A percentile compares a stretch with the other conserved stretches of the same genome.
Conservation (phyloP, 768 basidiomycete genomes). For the Boletus pseudopeckii region DNA sequence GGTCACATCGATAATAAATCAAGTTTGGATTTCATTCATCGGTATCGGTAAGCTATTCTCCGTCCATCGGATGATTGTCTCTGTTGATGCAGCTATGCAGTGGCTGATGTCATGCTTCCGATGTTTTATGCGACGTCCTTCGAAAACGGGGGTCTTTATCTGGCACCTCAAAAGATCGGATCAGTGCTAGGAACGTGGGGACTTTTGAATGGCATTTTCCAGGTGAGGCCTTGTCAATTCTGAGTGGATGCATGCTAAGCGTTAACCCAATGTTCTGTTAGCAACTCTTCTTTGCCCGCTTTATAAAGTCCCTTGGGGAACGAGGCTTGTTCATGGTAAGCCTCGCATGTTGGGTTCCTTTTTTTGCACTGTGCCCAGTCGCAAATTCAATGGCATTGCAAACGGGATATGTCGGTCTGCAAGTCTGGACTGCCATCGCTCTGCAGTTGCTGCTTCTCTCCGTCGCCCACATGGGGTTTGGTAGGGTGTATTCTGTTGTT, state of each 20-base stretch:
- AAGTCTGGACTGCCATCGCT: not conserved
- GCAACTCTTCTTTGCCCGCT: not conserved
- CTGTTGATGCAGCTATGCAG: not conserved
- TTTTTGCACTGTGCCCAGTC: not conserved
- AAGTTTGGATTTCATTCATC: not conserved
- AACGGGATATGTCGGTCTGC: not conserved
- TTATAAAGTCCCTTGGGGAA: not conserved
- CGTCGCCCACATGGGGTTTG: not conserved
- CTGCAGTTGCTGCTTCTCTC: not conserved
- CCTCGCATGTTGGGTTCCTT: not conserved
- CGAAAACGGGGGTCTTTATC: not conserved
- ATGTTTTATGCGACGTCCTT: not conserved
- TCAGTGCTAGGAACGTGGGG: not conserved
- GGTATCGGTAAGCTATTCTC: not conserved
- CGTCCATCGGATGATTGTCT: not conserved
- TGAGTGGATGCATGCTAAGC: not conserved
- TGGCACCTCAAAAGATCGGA: not conserved
- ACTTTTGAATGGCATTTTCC: not conserved
- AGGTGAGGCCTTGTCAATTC: not conserved
- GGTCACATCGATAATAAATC: not conserved
- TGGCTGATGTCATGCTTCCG: not conserved
- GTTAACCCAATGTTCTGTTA: not conserved
- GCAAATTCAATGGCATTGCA: not conserved
- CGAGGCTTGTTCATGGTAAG: not conserved
- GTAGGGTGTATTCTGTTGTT: not conserved